These are phyloP conservation scores for Rhizodiscina lignyota DNA, from an alignment of 495 filamentous ascomycete genomes.

Conservation along the genomic window DNA sequence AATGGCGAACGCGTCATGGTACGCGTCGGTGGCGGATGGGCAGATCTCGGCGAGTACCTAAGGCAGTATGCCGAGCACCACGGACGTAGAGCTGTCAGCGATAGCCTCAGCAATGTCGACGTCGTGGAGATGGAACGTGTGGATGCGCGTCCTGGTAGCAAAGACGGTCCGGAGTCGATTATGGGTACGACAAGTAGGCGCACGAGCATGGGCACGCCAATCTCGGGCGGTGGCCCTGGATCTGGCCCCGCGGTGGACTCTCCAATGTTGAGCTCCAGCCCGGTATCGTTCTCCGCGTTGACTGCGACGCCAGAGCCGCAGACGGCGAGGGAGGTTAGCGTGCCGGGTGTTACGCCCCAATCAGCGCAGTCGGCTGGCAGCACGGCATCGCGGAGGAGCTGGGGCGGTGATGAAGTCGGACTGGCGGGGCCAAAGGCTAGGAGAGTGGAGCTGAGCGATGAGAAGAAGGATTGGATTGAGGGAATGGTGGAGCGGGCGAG, in stretches of 20 bases:
- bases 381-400: constrained; percentile 26
- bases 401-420: constrained; percentile 45
- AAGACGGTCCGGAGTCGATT: not conserved
- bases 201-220: not conserved
- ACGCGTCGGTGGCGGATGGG: constrained; percentile 90
- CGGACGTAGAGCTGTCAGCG: constrained; percentile 37
- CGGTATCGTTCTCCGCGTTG: too few relatives aligned
- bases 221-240: too few relatives aligned
- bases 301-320: not conserved
- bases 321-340: not conserved
- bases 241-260: too few relatives aligned
- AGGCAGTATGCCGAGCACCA: constrained; percentile 85
- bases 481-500: constrained; percentile 42
- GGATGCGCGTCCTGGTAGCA: not conserved
- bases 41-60: constrained; percentile 87
- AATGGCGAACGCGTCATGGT: constrained; percentile 92
- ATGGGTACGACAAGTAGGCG: not conserved
- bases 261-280: too few relatives aligned
- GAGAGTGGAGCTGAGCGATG: constrained; percentile 40
- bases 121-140: constrained; percentile 23
- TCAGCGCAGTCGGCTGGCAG: constrained; percentile 15
- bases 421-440: constrained; percentile 45
- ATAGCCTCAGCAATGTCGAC: constrained; percentile 40
- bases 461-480: constrained; percentile 56
- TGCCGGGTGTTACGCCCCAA: constrained; percentile 5